phyloP scores from a whole-genome alignment of 2,329 filamentous ascomycete genomes.

The Aureobasidium sp. region DNA sequence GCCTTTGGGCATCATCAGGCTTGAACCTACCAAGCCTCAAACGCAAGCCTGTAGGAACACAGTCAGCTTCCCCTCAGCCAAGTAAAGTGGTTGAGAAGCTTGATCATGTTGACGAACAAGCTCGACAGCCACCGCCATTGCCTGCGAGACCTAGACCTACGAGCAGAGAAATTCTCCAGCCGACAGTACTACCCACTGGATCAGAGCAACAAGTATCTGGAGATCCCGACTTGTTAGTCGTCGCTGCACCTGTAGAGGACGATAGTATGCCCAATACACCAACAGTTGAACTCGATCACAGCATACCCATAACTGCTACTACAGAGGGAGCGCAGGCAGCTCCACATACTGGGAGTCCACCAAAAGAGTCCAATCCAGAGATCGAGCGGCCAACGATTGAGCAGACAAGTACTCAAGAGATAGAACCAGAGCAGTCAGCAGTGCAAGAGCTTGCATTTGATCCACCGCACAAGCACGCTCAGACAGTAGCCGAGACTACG shows the following conservation, averaged over 20 bases:
- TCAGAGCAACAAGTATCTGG: not conserved
- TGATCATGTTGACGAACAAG: not conserved
- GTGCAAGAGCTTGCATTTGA: not conserved
- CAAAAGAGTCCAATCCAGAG: not conserved
- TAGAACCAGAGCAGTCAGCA: not conserved
- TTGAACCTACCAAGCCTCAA: conserved; percentile 19
- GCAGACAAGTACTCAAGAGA: not conserved
- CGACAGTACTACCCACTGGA: not conserved
- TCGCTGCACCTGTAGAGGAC: conserved; percentile 17
- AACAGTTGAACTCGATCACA: conserved; percentile 6
- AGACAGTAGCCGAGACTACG: not conserved
- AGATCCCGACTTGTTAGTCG: conserved; percentile 11
- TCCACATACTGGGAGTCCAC: not conserved
- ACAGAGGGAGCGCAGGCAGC: not conserved
- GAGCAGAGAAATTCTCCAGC: not conserved
- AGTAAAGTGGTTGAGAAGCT: not conserved
- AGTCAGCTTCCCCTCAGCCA: not conserved
- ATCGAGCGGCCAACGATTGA: not conserved
- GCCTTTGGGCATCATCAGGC: conserved; percentile 18
- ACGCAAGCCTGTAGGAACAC: conserved; percentile 22
- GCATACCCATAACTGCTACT: not conserved
- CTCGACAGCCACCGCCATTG: not conserved
- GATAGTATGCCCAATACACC: conserved; percentile 25
- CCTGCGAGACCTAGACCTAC: not conserved
- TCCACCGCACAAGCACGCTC: not conserved